Base-by-base conservation (phyloP, 2,329 filamentous ascomycete species). In the Cercospora beticola region DNA sequence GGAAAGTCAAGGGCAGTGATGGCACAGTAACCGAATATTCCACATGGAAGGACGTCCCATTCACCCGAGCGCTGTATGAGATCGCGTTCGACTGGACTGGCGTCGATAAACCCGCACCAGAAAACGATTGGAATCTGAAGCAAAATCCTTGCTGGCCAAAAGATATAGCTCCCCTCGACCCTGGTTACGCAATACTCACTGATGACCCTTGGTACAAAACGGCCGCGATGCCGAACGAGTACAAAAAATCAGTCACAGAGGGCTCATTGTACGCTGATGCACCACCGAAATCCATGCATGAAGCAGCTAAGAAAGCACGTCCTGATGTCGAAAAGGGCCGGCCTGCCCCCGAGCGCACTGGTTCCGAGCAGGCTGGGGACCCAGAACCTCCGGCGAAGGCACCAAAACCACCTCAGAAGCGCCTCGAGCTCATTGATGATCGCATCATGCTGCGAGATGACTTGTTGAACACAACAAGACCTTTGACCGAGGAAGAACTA, bases 111-210 rank as follows among this genome's bases (percentile, higher is more conserved):
- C 66, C 66, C 16, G n/a, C 12, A n/a, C 43, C 10, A 18, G 64
- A n/a, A 5, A 68, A 68, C 18, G 43, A 65, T 26, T 68, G 43
- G 30, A 26, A 28, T 7, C 62, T 64, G 12, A 59, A 54, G 3
- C 61, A 36, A 26, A 68, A 68, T 57, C 36, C 66, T 4, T 68
- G 66, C 52, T 68, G 66, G 66, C 66, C 66, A 33, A 18, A 54
- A 23, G 56, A 60, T 8, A 65, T 68, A n/a, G 62, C 59, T 23
- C 62, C 62, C 2, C 21, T 54, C 8, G 66, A 68, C 30, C 66
- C 66, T 16, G 66, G 66, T 2, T 68, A 46, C 21, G 52, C 23
- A 0, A 40, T 68, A 12, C 33, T 68, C 4, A 56, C 62, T 2
- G 16, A 58, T 16, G 66, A 68, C 40, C 62, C 62, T 6, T 68